phyloP scores from a whole-genome alignment of 2,329 filamentous ascomycete genomes.

The Beauveria asiatica region DNA sequence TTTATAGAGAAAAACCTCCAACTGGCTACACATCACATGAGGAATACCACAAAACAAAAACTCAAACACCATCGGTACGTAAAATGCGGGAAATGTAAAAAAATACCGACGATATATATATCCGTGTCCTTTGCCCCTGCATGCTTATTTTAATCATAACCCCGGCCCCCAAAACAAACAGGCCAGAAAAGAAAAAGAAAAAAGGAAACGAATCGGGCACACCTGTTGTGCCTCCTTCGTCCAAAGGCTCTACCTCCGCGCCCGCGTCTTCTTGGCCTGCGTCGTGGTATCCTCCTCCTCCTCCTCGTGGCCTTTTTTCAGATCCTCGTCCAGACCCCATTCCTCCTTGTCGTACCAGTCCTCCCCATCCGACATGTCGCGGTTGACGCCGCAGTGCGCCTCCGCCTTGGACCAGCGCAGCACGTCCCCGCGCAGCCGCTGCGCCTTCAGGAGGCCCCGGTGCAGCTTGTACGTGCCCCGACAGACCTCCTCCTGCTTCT shows the following conservation, averaged over 20 bases:
- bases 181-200: background rate
- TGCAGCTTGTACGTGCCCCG: constrained; percentile 61
- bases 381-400: constrained; percentile 55
- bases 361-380: constrained; percentile 79
- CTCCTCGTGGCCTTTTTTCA: constrained; percentile 75
- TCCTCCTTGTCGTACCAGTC: constrained; percentile 83
- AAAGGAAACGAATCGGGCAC: background rate
- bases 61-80: background rate
- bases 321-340: constrained; percentile 64
- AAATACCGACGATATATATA: background rate
- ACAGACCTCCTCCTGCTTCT: constrained; percentile 79
- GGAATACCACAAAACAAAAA: background rate
- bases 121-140: background rate
- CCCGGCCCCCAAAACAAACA: background rate
- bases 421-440: constrained; percentile 63
- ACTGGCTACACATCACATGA: too few relatives aligned
- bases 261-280: constrained; percentile 53
- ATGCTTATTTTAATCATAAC: background rate
- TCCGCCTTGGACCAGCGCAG: constrained; percentile 71
- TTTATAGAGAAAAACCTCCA: background rate
- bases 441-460: constrained; percentile 61
- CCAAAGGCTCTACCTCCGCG: constrained; percentile 31
- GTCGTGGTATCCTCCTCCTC: constrained; percentile 64
- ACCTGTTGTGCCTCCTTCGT: background rate
- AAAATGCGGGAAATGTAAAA: background rate